Evolutionary conservation across 768 basidiomycete species (phyloP).

Genomic region (Phallus indusiatus): DNA sequence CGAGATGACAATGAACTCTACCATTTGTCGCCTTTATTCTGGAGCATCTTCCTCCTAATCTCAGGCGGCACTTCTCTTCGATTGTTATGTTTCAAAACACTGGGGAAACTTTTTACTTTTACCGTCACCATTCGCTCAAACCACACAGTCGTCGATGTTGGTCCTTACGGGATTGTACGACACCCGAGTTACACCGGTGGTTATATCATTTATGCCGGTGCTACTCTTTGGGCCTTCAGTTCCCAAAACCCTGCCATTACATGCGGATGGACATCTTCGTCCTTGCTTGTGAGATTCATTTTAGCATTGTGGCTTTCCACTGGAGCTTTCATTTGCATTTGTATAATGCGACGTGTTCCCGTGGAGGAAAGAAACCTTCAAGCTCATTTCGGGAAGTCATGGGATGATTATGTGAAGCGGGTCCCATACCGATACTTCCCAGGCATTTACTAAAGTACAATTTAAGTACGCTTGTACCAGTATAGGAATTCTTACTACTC

Average conservation of each 20-base stretch:
- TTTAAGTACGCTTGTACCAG: too few species aligned
- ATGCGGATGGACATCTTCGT: too few species aligned
- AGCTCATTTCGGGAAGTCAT: not conserved
- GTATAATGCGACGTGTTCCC: not conserved
- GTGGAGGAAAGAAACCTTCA: not conserved
- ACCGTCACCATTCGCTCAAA: constrained; percentile 14
- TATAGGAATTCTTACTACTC: too few species aligned
- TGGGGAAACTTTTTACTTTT: constrained; percentile 15
- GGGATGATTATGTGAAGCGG: not conserved
- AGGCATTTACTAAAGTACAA: not conserved
- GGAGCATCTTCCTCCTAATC: not conserved
- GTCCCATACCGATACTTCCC: not conserved
- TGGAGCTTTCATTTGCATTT: too few species aligned
- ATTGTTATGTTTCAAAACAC: constrained; percentile 12
- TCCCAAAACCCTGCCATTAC: too few species aligned
- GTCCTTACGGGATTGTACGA: constrained; percentile 17
- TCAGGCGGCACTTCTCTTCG: constrained; percentile 24
- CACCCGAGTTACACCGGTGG: constrained; percentile 12
- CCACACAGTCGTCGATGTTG: constrained; percentile 14
- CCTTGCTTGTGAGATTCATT: too few species aligned
- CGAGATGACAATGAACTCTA: too few species aligned
- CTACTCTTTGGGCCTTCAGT: too few species aligned
- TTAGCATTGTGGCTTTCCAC: too few species aligned
- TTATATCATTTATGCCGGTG: not conserved
- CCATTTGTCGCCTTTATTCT: too few species aligned